Percentiles rank a stretch among this genome's conserved stretches.
Conservation (phyloP, 352 stramenopile genomes). For the Globisporangium splendens region DNA sequence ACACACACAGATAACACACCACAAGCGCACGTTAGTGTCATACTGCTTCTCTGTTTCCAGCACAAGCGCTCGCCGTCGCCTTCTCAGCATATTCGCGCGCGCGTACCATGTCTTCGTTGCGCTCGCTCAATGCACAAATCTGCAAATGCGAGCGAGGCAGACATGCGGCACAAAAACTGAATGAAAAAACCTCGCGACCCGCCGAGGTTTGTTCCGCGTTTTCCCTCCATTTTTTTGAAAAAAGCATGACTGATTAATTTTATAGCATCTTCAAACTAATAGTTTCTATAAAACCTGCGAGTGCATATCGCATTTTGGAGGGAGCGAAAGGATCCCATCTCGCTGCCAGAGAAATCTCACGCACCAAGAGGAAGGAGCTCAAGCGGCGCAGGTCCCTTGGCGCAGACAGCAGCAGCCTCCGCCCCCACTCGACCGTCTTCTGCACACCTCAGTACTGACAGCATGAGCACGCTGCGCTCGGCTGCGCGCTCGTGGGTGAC, state of each 20-base stretch:
- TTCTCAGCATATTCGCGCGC: not conserved
- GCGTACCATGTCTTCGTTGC: not conserved
- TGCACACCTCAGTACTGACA: not conserved
- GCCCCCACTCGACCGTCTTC: no score
- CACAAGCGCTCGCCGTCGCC: no score
- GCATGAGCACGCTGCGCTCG: conserved; percentile 35
- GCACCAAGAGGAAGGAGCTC: not conserved
- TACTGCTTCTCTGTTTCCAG: no score
- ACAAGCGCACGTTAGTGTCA: not conserved
- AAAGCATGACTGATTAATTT: no score
- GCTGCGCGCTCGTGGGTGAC: conserved; percentile 64
- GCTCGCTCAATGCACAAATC: not conserved
- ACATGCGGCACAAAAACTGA: not conserved
- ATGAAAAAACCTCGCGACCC: not conserved
- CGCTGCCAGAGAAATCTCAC: not conserved
- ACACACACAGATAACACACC: not conserved
- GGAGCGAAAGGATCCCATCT: conserved; percentile 1
- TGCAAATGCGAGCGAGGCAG: not conserved
- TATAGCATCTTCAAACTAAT: no score
- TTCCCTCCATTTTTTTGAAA: not conserved
- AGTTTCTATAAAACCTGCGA: no score
- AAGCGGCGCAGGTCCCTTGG: not conserved
- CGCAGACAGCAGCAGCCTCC: not conserved
- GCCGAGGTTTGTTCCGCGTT: not conserved
- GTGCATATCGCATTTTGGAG: not conserved